A percentile compares a stretch with the other conserved stretches of the same genome.
Evolutionary conservation across 2,329 filamentous ascomycete genomes (phyloP).

Genomic region (Cladosporium sp.): DNA sequence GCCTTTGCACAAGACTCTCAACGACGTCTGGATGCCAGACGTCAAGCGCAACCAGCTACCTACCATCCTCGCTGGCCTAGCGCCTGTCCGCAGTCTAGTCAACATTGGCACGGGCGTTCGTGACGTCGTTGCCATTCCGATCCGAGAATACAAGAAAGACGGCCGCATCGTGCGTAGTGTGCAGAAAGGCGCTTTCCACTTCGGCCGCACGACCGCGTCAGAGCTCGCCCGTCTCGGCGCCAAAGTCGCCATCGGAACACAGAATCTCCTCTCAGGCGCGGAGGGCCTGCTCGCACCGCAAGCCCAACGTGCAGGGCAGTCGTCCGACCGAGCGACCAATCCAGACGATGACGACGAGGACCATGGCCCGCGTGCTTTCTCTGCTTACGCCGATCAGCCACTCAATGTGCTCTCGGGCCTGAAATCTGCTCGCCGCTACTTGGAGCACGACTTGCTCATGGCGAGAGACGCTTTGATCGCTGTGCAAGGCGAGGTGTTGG

Average conservation of each 20-base stretch:
- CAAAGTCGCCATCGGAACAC: conserved; percentile 90
- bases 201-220: conserved; percentile 88
- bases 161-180: conserved; percentile 88
- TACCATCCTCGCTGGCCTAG: conserved; percentile 80
- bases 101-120: conserved; percentile 85
- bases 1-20: conserved; percentile 79
- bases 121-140: conserved; percentile 82
- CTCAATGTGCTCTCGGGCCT: conserved; percentile 83
- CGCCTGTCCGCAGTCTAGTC: conserved; percentile 82
- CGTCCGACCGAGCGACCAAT: conserved; percentile 11
- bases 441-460: conserved; percentile 81
- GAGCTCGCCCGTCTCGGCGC: conserved; percentile 93
- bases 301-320: conserved; percentile 13
- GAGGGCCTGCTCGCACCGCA: conserved; percentile 66
- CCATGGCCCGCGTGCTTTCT: conserved; percentile 74
- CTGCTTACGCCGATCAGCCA: conserved; percentile 90
- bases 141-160: conserved; percentile 90
- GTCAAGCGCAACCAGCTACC: conserved; percentile 86
- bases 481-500: conserved; percentile 85
- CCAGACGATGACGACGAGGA: conserved; percentile 54
- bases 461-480: conserved; percentile 91
- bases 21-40: conserved; percentile 95
- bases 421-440: conserved; percentile 72
- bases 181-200: conserved; percentile 82
- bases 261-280: conserved; percentile 84